Evolutionary conservation across 139 green algal species (phyloP), one percentile per base, ranked within the genome.

Genomic region (Astrephomene gubernaculifera): DNA sequence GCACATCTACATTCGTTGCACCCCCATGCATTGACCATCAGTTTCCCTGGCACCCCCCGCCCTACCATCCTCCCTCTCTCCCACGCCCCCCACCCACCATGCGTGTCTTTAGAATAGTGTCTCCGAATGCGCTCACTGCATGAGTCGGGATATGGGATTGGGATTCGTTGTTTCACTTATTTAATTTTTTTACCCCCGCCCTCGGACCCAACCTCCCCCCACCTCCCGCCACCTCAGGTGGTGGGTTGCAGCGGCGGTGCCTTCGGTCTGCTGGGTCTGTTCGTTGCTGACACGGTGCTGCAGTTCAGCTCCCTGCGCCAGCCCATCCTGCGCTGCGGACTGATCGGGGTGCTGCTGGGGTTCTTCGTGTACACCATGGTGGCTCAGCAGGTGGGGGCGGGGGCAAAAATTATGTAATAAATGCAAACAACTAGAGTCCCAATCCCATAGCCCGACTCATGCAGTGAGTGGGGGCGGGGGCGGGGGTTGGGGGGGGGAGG

Each of bases 201-300:
- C n/a, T n/a, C n/a, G n/a, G n/a, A n/a, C n/a, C n/a, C n/a, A 35
- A 12, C 21, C 1, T 67, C 25, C 60, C 60, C 60, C 25, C 49
- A 25, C 9, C 41, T 12, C 44, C 39, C 36, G 9, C 43, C 29
- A 9, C 79, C 49, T 9, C 87, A 89, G 39, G 89, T 96, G 29
- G 92, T 94, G 43, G 94, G 94, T 33, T 89, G 90, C 49, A 93
- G 84, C 35, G 94, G 94, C 22, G 93, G 90, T 27, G 87, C 93
- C 2, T 97, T 96, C 92, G 94, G 94, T n/a, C 82, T 97, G 65
- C 71, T 96, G 65, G 94, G 94, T 41, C 86, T 94, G 57, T 94
- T 91, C 64, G 74, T 93, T 29, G 83, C 83, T 24, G 90, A 92
- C 72, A 86, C 88, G 69, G 21, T 93, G 53, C 79, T 94, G 24